These are phyloP conservation scores for Chlamydomonas eustigma DNA, from an alignment of 139 green algal genomes.

Conservation along the genomic window DNA sequence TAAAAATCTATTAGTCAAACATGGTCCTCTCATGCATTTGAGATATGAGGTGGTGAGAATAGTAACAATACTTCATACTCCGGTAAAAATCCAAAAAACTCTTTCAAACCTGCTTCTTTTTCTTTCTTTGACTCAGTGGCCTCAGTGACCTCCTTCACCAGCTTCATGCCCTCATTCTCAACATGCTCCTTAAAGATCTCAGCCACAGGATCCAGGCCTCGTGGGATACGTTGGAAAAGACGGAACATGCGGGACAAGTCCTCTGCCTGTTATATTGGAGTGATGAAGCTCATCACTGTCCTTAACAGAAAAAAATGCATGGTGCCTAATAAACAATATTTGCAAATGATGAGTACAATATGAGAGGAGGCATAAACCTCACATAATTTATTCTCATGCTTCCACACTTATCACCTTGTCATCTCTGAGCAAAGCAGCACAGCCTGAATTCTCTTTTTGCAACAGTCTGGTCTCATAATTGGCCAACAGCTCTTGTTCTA, in stretches of 20 bases:
- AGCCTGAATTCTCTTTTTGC: constrained; percentile 93
- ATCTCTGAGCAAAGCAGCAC: constrained; percentile 82
- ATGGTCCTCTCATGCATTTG: no score
- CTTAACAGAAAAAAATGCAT: no score
- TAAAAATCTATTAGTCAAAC: no score
- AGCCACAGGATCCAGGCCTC: constrained; percentile 89
- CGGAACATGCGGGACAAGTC: constrained; percentile 96
- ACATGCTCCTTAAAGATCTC: constrained; percentile 92
- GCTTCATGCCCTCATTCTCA: constrained; percentile 85
- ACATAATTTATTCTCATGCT: no score
- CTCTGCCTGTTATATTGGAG: constrained; percentile 75
- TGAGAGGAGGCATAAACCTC: no score
- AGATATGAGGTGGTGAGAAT: no score
- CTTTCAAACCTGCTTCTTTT: constrained; percentile 52
- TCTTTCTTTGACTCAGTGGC: constrained; percentile 69
- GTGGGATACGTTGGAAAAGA: constrained; percentile 90
- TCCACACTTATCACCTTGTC: constrained; percentile 82
- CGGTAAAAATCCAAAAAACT: no score
- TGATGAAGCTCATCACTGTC: no score
- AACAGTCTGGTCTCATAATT: constrained; percentile 84
- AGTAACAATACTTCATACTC: no score
- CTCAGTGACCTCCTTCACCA: constrained; percentile 74
- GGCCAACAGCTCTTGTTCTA: constrained; percentile 86
- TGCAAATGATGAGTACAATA: no score
- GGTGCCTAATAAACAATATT: no score